phyloP scores from a whole-genome alignment of 2,329 filamentous ascomycete genomes.

The Nigrospora sphaerica region DNA sequence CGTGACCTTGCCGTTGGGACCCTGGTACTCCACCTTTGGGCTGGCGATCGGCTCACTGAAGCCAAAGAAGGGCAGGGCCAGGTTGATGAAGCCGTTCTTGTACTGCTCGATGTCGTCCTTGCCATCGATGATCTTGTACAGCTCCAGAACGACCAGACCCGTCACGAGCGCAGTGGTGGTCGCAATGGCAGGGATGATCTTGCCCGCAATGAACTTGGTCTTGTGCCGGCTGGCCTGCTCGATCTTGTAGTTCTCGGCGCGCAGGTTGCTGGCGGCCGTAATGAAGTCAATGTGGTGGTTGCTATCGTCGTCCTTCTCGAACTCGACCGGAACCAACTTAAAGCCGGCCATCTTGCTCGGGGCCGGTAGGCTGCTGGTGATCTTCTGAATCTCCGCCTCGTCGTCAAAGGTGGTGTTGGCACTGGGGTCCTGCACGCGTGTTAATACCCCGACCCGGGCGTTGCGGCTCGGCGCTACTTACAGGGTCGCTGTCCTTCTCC shows the following conservation, averaged over 20 bases:
- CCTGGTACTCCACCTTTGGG: slow-evolving; percentile 84
- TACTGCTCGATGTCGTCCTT: slow-evolving; percentile 97
- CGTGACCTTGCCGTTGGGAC: slow-evolving; percentile 68
- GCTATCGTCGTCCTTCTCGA: slow-evolving; percentile 97
- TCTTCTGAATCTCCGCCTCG: slow-evolving; percentile 64
- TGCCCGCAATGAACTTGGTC: slow-evolving; percentile 99
- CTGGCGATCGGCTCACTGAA: slow-evolving; percentile 96
- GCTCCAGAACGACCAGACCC: slow-evolving; percentile 82
- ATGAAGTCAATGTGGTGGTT: slow-evolving; percentile 99
- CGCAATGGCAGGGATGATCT: slow-evolving; percentile 98
- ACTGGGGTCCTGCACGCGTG: slow-evolving; percentile 63
- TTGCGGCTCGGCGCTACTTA: slow-evolving; percentile 29
- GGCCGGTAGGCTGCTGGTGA: slow-evolving; percentile 66
- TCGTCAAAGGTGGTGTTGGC: slow-evolving; percentile 62
- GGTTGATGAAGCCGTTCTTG: slow-evolving; percentile 98
- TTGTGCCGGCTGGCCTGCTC: slow-evolving; percentile 87
- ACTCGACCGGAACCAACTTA: slow-evolving; percentile 86
- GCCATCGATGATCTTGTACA: slow-evolving; percentile 95
- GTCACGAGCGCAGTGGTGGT: slow-evolving; percentile 95
- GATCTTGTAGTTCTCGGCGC: slow-evolving; percentile 98
- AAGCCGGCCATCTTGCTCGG: slow-evolving; percentile 79
- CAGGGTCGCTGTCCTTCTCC: slow-evolving; percentile 86
- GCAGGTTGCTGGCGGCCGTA: slow-evolving; percentile 90
- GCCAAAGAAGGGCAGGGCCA: slow-evolving; percentile 93
- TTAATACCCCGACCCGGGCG: slow-evolving; percentile 5